phyloP scores from a whole-genome alignment of 306 rosid species.

The Hippophae gyantsensis region DNA sequence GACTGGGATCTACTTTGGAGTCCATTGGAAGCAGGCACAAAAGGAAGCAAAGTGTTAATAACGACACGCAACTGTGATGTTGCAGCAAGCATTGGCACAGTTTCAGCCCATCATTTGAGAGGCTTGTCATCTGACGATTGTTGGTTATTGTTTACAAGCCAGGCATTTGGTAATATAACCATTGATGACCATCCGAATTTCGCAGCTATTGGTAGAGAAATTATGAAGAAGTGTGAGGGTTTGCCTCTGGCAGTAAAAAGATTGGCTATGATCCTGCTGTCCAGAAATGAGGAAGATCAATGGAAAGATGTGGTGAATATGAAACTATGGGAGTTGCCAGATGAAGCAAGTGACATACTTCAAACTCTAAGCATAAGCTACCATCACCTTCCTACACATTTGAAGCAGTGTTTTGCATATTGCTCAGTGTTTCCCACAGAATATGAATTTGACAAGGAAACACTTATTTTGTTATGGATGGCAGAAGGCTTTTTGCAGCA shows the following conservation, averaged over 20 bases:
- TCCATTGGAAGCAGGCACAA: constrained; percentile 28
- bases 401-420: constrained; percentile 26
- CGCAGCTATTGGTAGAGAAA: constrained; percentile 25
- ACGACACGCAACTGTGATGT: constrained; percentile 34
- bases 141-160: constrained; percentile 30
- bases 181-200: constrained; percentile 9
- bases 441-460: constrained; percentile 19
- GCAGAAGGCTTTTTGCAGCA: constrained; percentile 30
- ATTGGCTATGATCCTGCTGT: constrained; percentile 29
- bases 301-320: constrained; percentile 32
- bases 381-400: constrained; percentile 28
- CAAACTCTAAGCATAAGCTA: constrained; percentile 18
- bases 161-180: constrained; percentile 27
- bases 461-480: constrained; percentile 28
- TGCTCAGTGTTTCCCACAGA: constrained; percentile 21
- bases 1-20: constrained; percentile 34
- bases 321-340: constrained; percentile 33
- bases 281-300: constrained; percentile 19
- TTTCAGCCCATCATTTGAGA: constrained; percentile 19
- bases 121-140: constrained; percentile 26
- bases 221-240: constrained; percentile 32
- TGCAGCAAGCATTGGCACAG: constrained; percentile 30
- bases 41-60: constrained; percentile 40
- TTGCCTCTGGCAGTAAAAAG: constrained; percentile 39
- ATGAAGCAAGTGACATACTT: constrained; percentile 32